phyloP scores from a whole-genome alignment of 306 rosid genomes.

The Trifolium repens region DNA sequence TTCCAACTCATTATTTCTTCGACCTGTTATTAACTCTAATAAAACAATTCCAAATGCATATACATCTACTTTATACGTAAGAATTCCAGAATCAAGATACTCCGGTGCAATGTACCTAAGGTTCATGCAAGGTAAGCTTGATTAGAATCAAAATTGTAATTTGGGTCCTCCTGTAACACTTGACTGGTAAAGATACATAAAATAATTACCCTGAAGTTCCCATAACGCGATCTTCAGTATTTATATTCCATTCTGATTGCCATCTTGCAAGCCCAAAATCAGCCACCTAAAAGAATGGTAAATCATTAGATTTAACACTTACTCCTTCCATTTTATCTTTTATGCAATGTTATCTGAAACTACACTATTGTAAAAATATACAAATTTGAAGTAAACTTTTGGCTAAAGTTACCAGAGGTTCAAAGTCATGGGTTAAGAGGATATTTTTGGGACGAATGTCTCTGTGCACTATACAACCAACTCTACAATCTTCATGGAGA shows the following conservation, averaged over 20 bases:
- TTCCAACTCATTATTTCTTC: conserved; percentile 67
- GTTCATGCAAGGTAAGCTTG: conserved; percentile 38
- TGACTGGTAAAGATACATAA: neutral
- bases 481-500: conserved; percentile 98
- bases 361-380: too few species aligned
- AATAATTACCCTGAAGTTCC: conserved; percentile 75
- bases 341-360: neutral
- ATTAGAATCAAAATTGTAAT: conserved; percentile 31
- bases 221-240: conserved; percentile 61
- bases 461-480: conserved; percentile 92
- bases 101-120: conserved; percentile 94
- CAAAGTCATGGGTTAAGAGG: conserved; percentile 90
- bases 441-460: conserved; percentile 89
- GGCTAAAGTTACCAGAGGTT: conserved; percentile 68
- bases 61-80: conserved; percentile 83
- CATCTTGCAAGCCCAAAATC: conserved; percentile 96
- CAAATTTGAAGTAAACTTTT: neutral
- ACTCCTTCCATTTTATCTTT: conserved; percentile 1
- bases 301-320: conserved; percentile 15
- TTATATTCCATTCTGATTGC: conserved; percentile 76
- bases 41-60: conserved; percentile 89
- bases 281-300: conserved; percentile 63
- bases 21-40: conserved; percentile 76
- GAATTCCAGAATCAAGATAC: conserved; percentile 70
- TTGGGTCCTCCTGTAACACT: neutral